Base-by-base conservation (phyloP, 1,284 basidiomycete species). In the Cutaneotrichosporon arboriforme region DNA sequence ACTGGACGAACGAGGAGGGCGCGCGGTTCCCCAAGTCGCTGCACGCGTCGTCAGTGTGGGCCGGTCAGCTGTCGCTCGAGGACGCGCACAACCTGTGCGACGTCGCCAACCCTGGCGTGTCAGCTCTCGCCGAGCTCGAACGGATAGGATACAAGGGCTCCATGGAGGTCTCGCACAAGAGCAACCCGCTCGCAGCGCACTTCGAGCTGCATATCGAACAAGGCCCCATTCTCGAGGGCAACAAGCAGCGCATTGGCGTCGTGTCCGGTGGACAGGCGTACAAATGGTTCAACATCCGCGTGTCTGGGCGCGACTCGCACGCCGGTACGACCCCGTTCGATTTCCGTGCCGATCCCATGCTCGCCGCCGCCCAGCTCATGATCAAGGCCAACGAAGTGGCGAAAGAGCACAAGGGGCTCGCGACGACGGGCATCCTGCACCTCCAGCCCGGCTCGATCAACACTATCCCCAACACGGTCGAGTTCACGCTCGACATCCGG, bases 151-250 rank as follows among this genome's bases (percentile, higher is more conserved):
- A 54, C 56, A 39, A 42, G 15, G 56, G 56, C 20, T 8, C 38
- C 4, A 12, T 54, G 2, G 46, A 43, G n/a, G 43, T 38, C 9
- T 51, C 43, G 10, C 46, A 46, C 13, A 40, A 23, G 46, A 35
- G 38, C 3, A 61, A 58, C 50, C 65, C 65, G 1, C 52, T 68
- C 20, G 59, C 46, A 1, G 66, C 64, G 1, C 66, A 68, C 52
- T 68, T 67, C 50, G 66, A 68, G 51, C 52, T 67, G 8, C 66
- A 68, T 49, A 68, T 68, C 43, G 56, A 68, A 42, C 66, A 68
- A 45, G 66, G 66, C 4, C 66, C 66, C 7, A 56, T 68, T 13
- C 58, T 68, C 21, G 56, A 60, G 41, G 39, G 36, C 18, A 48
- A 53, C 35, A 44, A 45, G n/a, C 50, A 54, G 12, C 54, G 48